Evolutionary conservation across 1,284 basidiomycete genomes (phyloP).

Genomic region (Trichosporon coremiiforme): DNA sequence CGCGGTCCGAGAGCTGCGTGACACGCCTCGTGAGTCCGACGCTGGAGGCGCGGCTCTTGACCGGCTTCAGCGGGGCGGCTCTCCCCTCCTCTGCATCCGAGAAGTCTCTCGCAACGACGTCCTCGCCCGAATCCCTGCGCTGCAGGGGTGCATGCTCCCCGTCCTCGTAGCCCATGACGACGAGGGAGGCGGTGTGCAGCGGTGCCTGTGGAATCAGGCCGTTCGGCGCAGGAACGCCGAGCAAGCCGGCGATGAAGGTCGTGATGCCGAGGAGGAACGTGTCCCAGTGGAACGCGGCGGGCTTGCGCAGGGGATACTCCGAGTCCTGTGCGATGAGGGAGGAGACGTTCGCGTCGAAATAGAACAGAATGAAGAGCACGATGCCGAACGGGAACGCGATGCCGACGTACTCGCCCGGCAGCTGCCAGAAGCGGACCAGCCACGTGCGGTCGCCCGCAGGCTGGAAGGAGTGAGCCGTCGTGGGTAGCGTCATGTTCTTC

Average conservation of each 20-base stretch:
- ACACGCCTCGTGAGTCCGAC: conserved; percentile 18
- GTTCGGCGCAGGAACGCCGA: conserved; percentile 94
- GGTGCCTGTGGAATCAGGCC: conserved; percentile 94
- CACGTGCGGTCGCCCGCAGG: conserved; percentile 75
- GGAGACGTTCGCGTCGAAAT: conserved; percentile 58
- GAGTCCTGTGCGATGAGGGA: conserved; percentile 91
- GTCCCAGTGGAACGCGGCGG: conserved; percentile 90
- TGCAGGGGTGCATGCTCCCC: conserved; percentile 2
- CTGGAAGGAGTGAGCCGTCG: conserved; percentile 66
- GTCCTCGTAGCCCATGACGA: conserved; percentile 69
- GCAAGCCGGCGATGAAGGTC: conserved; percentile 85
- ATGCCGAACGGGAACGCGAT: conserved; percentile 63
- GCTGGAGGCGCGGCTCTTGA: neutral
- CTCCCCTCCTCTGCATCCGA: conserved; percentile 24
- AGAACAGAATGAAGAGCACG: conserved; percentile 59
- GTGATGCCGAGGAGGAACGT: conserved; percentile 80
- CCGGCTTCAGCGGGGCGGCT: neutral
- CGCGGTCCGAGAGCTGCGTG: conserved; percentile 4
- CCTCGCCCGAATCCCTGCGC: conserved; percentile 33
- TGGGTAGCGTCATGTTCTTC: conserved; percentile 69
- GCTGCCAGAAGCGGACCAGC: conserved; percentile 89
- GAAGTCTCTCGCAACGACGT: conserved; percentile 38
- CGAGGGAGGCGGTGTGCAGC: conserved; percentile 83
- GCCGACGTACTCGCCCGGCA: conserved; percentile 86
- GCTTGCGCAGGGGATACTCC: conserved; percentile 85